These are phyloP conservation scores for Nigrospora oryzae DNA, from an alignment of 2,329 filamentous ascomycete species.

Conservation along the genomic window DNA sequence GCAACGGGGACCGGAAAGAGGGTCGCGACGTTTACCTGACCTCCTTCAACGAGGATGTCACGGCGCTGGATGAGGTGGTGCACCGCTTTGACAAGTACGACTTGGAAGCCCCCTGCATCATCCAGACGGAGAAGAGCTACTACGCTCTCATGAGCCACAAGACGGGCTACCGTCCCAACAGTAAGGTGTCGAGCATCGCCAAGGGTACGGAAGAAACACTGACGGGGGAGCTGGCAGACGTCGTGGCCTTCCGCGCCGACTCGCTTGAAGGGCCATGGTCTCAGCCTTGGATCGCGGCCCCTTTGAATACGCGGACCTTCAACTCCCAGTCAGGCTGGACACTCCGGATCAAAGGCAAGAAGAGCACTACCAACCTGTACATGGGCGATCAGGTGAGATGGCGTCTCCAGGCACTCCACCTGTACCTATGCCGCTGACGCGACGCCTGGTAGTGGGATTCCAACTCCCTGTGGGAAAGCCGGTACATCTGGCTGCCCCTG, in stretches of 20 bases:
- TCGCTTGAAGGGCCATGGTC: constrained; percentile 42
- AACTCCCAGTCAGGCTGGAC: constrained; percentile 45
- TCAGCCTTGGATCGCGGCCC: constrained; percentile 42
- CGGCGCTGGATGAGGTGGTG: constrained; percentile 40
- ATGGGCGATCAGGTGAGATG: constrained; percentile 31
- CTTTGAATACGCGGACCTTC: constrained; percentile 40
- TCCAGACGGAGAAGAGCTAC: constrained; percentile 52
- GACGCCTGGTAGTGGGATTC: constrained; percentile 32
- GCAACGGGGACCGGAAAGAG: constrained; percentile 46
- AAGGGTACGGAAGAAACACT: background rate
- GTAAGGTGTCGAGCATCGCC: constrained; percentile 4
- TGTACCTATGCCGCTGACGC: background rate
- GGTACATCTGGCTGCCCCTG: constrained; percentile 49
- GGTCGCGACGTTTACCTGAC: constrained; percentile 50
- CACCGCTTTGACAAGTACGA: constrained; percentile 52
- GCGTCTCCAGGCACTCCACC: background rate
- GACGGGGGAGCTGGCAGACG: constrained; percentile 20
- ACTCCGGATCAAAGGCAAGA: constrained; percentile 36
- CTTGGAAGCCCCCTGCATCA: constrained; percentile 50
- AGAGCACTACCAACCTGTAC: constrained; percentile 41
- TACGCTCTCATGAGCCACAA: constrained; percentile 56
- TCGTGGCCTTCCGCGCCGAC: constrained; percentile 47
- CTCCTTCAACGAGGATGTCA: constrained; percentile 42
- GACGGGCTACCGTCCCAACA: constrained; percentile 55
- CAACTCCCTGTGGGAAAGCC: constrained; percentile 46